Evolutionary conservation across 768 basidiomycete species (phyloP).

Genomic region (Candolleomyces efflorescens): DNA sequence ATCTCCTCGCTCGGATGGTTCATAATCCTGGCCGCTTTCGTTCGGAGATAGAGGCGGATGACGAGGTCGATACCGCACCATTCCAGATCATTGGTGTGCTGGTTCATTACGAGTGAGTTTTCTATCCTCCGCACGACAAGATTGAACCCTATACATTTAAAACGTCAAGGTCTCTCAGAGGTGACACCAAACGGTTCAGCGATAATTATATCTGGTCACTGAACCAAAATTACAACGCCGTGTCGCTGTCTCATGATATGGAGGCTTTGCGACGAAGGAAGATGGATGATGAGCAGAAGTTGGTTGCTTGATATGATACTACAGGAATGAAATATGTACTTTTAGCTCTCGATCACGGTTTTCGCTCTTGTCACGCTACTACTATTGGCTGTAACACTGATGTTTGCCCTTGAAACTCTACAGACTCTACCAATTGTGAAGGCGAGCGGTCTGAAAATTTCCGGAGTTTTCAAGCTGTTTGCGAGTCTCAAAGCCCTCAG

Average conservation of each 20-base stretch:
- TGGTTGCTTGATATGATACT: neutral
- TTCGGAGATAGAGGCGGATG: neutral
- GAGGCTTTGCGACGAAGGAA: neutral
- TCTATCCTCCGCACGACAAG: neutral
- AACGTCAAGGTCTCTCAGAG: neutral
- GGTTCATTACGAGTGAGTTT: neutral
- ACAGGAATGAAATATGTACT: too few species aligned
- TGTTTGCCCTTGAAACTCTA: too few species aligned
- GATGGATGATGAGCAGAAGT: neutral
- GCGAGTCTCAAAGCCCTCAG: too few species aligned
- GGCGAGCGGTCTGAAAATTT: too few species aligned
- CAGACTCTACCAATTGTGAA: too few species aligned
- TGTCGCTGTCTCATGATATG: neutral
- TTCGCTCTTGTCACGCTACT: too few species aligned
- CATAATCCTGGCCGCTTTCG: neutral
- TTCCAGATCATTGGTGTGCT: neutral
- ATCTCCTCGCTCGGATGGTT: neutral
- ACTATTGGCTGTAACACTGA: too few species aligned
- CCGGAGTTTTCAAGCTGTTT: too few species aligned
- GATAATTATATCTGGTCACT: neutral
- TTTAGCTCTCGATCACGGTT: too few species aligned
- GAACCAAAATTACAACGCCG: neutral
- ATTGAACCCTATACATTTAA: neutral
- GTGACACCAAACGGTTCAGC: neutral
- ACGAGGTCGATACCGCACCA: neutral